Evolutionary conservation across 1,139 yeast species (phyloP).

Genomic region (Protomyces macrosporus): DNA sequence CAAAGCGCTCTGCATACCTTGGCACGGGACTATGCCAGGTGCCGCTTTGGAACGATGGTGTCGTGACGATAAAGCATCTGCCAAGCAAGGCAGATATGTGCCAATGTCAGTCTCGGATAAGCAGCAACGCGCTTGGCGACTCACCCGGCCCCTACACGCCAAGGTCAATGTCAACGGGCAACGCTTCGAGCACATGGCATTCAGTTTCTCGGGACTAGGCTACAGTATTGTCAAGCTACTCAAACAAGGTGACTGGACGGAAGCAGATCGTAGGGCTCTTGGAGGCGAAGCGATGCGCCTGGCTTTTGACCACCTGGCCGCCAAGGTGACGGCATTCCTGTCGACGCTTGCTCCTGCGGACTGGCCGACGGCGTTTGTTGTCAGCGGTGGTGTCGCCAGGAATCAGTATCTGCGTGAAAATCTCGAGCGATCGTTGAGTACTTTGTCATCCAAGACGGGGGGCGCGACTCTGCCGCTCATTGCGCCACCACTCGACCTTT

Average conservation of each 20-base stretch:
- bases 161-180: conserved; percentile 12
- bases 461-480: conserved; percentile 12
- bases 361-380: conserved; percentile 21
- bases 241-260: conserved; percentile 4
- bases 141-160: conserved; percentile 40
- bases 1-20: conserved; percentile 61
- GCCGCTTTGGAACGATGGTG: conserved; percentile 66
- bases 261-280: conserved; percentile 8
- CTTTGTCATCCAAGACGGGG: not conserved
- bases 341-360: not conserved
- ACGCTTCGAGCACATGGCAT: conserved; percentile 19
- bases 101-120: conserved; percentile 1
- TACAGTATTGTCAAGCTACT: conserved; percentile 14
- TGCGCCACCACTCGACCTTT: conserved; percentile 66
- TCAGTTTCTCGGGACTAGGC: conserved; percentile 29
- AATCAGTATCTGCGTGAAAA: conserved; percentile 26
- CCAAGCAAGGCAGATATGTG: not conserved
- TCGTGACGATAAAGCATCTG: conserved; percentile 30
- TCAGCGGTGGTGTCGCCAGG: conserved; percentile 31
- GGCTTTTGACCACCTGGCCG: conserved; percentile 28
- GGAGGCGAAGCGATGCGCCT: conserved; percentile 27
- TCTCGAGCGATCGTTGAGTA: conserved; percentile 1
- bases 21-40: conserved; percentile 74
- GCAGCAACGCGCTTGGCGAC: conserved; percentile 20
- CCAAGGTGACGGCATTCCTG: conserved; percentile 11